A percentile compares a stretch with the other conserved stretches of the same genome.
These are phyloP conservation scores for Malus hybrid DNA, from an alignment of 331 rosid species.

Conservation along the genomic window DNA sequence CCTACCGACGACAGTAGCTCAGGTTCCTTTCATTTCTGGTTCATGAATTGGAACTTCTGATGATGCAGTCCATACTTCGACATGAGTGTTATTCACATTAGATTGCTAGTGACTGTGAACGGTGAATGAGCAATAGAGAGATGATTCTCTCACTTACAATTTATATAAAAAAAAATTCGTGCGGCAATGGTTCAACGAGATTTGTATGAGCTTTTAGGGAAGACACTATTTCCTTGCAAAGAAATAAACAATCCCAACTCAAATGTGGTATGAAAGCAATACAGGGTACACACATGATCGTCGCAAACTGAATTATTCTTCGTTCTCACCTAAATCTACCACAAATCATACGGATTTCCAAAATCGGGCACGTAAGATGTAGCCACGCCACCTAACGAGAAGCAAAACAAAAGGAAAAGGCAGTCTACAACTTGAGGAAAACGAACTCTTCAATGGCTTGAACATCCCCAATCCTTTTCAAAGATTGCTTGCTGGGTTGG, in stretches of 20 bases:
- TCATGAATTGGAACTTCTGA: conserved; percentile 18
- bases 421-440: conserved; percentile 68
- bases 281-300: not conserved
- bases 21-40: conserved; percentile 62
- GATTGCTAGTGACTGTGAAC: no score
- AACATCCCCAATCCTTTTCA: conserved; percentile 82
- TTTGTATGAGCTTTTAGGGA: not conserved
- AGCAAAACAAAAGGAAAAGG: not conserved
- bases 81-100: no score
- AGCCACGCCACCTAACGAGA: conserved; percentile 10
- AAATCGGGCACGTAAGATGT: conserved; percentile 30
- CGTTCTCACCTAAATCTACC: conserved; percentile 18
- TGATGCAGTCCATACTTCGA: not conserved
- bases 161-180: not conserved
- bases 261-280: no score
- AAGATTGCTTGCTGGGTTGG: conserved; percentile 52
- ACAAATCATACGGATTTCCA: conserved; percentile 22
- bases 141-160: not conserved
- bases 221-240: no score
- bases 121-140: not conserved
- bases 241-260: no score
- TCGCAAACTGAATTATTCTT: conserved; percentile 10
- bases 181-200: not conserved
- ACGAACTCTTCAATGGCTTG: conserved; percentile 92
- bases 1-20: conserved; percentile 65